phyloP scores from a whole-genome alignment of 805 yeast genomes.

The Nakazawaea peltata region DNA sequence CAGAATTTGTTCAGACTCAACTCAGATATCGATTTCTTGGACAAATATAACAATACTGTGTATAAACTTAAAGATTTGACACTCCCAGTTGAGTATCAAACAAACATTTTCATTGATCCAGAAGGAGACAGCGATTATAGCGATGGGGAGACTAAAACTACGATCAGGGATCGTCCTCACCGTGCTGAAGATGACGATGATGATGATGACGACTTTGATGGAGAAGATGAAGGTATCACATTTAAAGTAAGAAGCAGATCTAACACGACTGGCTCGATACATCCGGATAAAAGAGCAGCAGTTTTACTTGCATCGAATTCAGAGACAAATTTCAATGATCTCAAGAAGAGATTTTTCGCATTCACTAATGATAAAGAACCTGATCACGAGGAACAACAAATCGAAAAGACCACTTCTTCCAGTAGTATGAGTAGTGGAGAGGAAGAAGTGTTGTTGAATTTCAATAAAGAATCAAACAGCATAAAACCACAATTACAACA shows the following conservation, averaged over 20 bases:
- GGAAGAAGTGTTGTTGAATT: slow-evolving; percentile 5
- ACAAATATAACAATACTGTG: slow-evolving; percentile 1
- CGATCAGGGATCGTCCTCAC: too few species aligned
- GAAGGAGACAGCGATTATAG: slow-evolving; percentile 4
- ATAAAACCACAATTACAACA: too few species aligned
- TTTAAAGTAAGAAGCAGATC: slow-evolving; percentile 7
- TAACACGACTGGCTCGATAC: slow-evolving; percentile 9
- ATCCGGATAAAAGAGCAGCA: not conserved
- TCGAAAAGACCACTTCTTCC: too few species aligned
- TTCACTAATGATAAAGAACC: too few species aligned
- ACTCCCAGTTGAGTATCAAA: slow-evolving; percentile 7
- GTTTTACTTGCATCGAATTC: not conserved
- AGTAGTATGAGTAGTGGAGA: slow-evolving; percentile 2
- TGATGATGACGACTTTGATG: not conserved
- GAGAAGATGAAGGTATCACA: slow-evolving; percentile 7
- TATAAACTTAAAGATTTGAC: slow-evolving; percentile 5
- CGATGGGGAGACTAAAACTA: not conserved
- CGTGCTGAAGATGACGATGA: not conserved
- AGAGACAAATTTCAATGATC: slow-evolving; percentile 6
- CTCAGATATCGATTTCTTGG: slow-evolving; percentile 1
- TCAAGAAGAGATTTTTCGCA: slow-evolving; percentile 2
- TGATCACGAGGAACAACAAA: too few species aligned
- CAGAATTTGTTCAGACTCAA: slow-evolving; percentile 7
- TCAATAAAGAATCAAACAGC: too few species aligned
- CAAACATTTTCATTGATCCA: slow-evolving; percentile 6